phyloP scores from a whole-genome alignment of 129 eudicot genomes.

The Saposhnikovia divaricata region DNA sequence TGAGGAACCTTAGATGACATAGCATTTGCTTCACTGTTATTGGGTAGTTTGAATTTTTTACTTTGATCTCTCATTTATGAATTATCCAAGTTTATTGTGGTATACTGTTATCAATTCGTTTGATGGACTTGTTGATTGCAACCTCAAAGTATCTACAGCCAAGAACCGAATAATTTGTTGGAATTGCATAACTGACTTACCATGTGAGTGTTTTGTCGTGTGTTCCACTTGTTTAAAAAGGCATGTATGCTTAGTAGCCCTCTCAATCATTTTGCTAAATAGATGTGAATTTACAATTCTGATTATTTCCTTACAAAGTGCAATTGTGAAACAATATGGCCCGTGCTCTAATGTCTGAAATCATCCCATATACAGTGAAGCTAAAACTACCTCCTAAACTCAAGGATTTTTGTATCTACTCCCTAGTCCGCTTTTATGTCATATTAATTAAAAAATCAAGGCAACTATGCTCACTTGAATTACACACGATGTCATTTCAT shows the following conservation, averaged over 20 bases:
- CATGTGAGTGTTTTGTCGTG: background rate
- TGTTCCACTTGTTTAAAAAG: background rate
- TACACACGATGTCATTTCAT: slow-evolving; percentile 11
- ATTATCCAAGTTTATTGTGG: background rate
- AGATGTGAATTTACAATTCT: background rate
- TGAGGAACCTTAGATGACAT: background rate
- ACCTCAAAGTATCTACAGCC: background rate
- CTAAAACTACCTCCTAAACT: background rate
- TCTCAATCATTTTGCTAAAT: background rate
- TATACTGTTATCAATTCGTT: background rate
- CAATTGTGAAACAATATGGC: background rate
- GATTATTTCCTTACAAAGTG: background rate
- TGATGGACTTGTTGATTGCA: background rate
- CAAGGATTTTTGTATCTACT: background rate
- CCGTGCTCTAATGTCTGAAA: background rate
- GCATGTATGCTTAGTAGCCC: background rate
- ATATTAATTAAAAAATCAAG: background rate
- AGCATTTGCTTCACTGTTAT: background rate
- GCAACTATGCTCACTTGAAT: slow-evolving; percentile 14
- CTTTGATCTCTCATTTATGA: background rate
- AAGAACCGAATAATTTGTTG: background rate
- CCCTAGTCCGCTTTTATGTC: background rate
- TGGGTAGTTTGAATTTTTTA: background rate
- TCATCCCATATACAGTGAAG: no score
- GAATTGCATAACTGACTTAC: background rate